Evolutionary conservation across 179 eudicot genomes (phyloP), one percentile per base, ranked within the genome.

Genomic region (Silene noctiflora): DNA sequence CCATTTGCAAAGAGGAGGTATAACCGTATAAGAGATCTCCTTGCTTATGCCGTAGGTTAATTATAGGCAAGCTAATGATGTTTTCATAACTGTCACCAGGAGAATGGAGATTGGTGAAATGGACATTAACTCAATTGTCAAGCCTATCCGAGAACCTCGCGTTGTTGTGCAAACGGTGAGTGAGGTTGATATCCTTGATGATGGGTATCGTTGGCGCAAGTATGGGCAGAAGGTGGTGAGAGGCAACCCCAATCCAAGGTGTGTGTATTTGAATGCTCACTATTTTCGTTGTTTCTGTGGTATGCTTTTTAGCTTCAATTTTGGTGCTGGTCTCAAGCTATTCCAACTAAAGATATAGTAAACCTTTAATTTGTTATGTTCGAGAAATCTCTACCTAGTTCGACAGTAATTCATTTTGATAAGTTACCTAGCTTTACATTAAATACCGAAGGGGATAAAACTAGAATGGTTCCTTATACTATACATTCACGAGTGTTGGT

Each of bases 141-240:
- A 90, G 83, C 90, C 97, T 22, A 86, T 94, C 72, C 94, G 98
- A 63, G 98, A 94, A 75, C 96, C 97, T 56, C 89, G 92, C 68
- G 96, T 92, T 76, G 97, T 92, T 76, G 90, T 94, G 22, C 92
- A 92, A 78, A 89, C 91, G 7, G 80, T 87, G 69, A 94, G 92
- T 74, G 96, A 94, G 72, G 91, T 92, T 76, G 97, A 94, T 83
- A 90, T 92, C 77, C 89, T 90, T 69, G 94, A 94, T 78, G 98
- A 94, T 87, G 98, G 98, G 48, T 94, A 92, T 77, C 87, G 97
- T 71, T 94, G 98, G 98, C 96, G 98, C 81, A 94, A 94, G 85
- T 94, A 94, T 88, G 98, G 98, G 69, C 97, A 94, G 87, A 94
- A 94, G 80, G 97, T 94, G 61, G 98, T 94, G 79, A 88, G 95